Conservation (phyloP, 129 eudicot species). For the Centrapalus pauciflorus region DNA sequence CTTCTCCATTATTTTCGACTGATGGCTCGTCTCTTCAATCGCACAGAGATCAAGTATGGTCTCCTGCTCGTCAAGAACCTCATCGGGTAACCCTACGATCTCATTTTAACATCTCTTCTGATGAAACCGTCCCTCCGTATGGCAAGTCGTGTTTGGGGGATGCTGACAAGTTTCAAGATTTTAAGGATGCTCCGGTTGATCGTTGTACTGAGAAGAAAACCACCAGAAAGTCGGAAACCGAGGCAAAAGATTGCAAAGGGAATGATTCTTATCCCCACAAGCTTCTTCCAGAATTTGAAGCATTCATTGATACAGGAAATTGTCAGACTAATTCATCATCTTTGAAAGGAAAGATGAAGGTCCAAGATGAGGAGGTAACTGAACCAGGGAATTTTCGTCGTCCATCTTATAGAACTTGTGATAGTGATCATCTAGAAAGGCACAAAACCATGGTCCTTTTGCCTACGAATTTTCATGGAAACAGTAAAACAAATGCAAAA, state of each 20-base stretch:
- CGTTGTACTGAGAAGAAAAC: neutral
- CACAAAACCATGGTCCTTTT: constrained; percentile 15
- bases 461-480: constrained; percentile 24
- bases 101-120: constrained; percentile 34
- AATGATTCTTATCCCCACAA: constrained; percentile 3
- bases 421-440: constrained; percentile 1
- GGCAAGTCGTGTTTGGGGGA: constrained; percentile 19
- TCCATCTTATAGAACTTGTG: neutral
- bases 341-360: constrained; percentile 49
- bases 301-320: constrained; percentile 6
- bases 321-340: constrained; percentile 13
- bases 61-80: constrained; percentile 33
- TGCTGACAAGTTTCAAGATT: constrained; percentile 24
- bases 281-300: constrained; percentile 14
- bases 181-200: too few species aligned
- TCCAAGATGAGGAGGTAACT: constrained; percentile 28
- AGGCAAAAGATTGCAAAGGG: constrained; percentile 20
- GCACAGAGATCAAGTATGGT: constrained; percentile 34
- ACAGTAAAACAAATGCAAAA: neutral
- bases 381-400: constrained; percentile 13
- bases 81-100: constrained; percentile 42
- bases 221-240: neutral
- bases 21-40: constrained; percentile 43
- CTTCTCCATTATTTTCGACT: constrained; percentile 42
- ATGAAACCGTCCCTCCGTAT: too few species aligned